A percentile compares a stretch with the other conserved stretches of the same genome.
Evolutionary conservation across 139 green algal species (phyloP).

Genomic region (Chlamydomonas eustigma): DNA sequence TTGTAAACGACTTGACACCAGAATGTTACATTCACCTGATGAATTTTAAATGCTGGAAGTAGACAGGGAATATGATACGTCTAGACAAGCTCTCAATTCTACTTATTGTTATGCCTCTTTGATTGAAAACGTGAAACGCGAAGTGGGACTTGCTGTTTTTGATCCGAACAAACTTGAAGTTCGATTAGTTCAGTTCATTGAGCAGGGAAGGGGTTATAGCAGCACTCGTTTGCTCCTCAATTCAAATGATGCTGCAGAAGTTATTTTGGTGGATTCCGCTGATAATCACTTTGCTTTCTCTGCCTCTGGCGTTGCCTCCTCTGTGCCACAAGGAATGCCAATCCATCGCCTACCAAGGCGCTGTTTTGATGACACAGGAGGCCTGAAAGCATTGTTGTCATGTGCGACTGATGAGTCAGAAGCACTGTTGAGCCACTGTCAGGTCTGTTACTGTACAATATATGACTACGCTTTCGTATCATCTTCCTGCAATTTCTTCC

Average conservation of each 20-base stretch:
- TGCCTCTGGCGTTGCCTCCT: neutral
- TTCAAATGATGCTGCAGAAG: neutral
- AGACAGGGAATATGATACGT: too few species aligned
- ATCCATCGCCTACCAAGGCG: neutral
- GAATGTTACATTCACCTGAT: too few species aligned
- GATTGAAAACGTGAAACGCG: conserved; percentile 8
- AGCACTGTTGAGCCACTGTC: neutral
- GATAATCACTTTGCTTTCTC: neutral
- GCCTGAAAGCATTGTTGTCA: neutral
- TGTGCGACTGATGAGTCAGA: neutral
- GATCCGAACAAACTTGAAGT: neutral
- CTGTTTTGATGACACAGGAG: conserved; percentile 6
- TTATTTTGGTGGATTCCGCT: neutral
- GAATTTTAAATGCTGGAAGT: too few species aligned
- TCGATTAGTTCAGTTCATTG: neutral
- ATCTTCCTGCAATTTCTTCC: too few species aligned
- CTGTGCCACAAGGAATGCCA: too few species aligned
- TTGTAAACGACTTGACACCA: too few species aligned
- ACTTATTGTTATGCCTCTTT: neutral
- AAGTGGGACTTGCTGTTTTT: conserved; percentile 6
- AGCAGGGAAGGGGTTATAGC: neutral
- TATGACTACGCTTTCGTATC: too few species aligned
- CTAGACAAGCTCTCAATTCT: too few species aligned
- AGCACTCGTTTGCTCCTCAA: neutral
- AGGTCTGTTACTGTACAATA: too few species aligned